Evolutionary conservation across 768 basidiomycete genomes (phyloP).

Genomic region (Tricholoma sp.): DNA sequence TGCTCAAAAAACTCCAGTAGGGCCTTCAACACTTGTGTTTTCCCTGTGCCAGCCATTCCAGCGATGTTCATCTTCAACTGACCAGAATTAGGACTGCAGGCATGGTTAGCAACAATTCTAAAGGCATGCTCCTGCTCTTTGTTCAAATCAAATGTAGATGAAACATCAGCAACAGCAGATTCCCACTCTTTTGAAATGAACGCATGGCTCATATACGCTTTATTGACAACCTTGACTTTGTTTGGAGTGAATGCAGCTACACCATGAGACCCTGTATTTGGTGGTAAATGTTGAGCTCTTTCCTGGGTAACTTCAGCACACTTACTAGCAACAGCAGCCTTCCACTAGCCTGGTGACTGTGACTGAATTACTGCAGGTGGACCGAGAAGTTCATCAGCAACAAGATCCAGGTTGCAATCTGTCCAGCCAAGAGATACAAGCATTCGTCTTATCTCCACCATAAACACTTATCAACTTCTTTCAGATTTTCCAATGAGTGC

Average conservation of each 20-base stretch:
- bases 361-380: neutral
- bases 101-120: slow-evolving; percentile 22
- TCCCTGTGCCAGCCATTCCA: no score
- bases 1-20: slow-evolving; percentile 16
- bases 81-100: neutral
- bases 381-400: no score
- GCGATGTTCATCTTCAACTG: slow-evolving; percentile 27
- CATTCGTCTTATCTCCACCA: no score
- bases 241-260: neutral
- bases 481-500: no score
- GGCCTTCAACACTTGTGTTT: slow-evolving; percentile 22
- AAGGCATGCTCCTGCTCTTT: slow-evolving; percentile 28
- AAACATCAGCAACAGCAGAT: slow-evolving; percentile 3
- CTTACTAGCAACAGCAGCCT: neutral
- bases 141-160: slow-evolving; percentile 18
- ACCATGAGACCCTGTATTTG: neutral
- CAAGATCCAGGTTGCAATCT: neutral
- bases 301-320: neutral
- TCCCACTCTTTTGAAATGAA: neutral
- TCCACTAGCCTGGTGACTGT: neutral
- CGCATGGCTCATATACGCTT: no score
- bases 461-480: neutral
- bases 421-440: no score
- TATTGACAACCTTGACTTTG: slow-evolving; percentile 5
- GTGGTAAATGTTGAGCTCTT: neutral